Base-by-base conservation (phyloP, 306 rosid genomes). In the Medicago arabica region DNA sequence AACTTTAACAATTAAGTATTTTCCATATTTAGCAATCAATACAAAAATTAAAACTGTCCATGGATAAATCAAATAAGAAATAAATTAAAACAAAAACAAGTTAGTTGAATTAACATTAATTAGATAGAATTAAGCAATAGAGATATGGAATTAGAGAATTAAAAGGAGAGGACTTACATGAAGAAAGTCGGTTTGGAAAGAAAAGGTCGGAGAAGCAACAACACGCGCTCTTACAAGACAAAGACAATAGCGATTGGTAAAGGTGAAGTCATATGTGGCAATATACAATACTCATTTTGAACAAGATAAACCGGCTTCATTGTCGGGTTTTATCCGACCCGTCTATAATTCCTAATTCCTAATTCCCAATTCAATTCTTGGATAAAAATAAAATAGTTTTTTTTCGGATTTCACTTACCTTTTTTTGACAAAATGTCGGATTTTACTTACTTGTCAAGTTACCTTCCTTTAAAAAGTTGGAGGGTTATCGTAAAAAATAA, bases 1-100 rank as follows among this genome's bases (percentile, higher is more conserved):
- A 49, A 63, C 83, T 36, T 75, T 80, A 86, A 75, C 83, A 83
- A 75, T 79, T 75, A 84, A 59, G 36, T 47, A 14, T 58, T 28
- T 49, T 63, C 60, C 85, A 79, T 85, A 61, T 72, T 31, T 46
- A 57, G 17, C 71, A 59, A 83, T 63, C 49, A 74, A 63, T 16
- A 44, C 31, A 65, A 17, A 81, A 72, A 83, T 75, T 72, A 67
- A n/a, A 71, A 49, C 54, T 70, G 55, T 12, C 41, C 43, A 68
- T 44, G 46, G 63, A 57, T 80, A 74, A 73, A 76, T 46, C 62
- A 76, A 43, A 54, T 16, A 74, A 67, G n/a, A n/a, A n/a, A 60
- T 21, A 74, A 67, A 60, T 21, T 57, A 21, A 28, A 28, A 28
- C 31, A 14, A 41, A 76, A 34, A 9, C 21, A 61, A 12, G 47